Base-by-base conservation (phyloP, 768 basidiomycete genomes). In the Kwoniella pini region DNA sequence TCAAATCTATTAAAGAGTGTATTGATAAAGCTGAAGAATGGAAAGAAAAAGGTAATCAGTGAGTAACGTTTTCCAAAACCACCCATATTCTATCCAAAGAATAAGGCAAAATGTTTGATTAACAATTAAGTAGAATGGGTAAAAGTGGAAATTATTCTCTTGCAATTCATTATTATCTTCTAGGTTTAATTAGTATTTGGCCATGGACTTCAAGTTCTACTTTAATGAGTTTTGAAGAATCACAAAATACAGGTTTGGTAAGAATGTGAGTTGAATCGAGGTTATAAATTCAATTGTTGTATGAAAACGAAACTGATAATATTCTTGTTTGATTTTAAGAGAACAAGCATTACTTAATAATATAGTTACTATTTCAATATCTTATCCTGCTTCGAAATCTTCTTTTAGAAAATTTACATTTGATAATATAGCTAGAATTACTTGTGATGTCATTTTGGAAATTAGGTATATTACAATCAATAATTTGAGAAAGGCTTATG, bases 271-370 rank as follows among this genome's bases (percentile, higher is more conserved):
- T n/a, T n/a, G n/a, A n/a, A n/a, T n/a, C n/a, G n/a, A n/a, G n/a
- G n/a, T n/a, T n/a, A n/a, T n/a, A n/a, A n/a, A n/a, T n/a, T n/a
- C n/a, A n/a, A n/a, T n/a, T n/a, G n/a, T n/a, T n/a, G n/a, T n/a
- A n/a, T n/a, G n/a, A n/a, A n/a, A 45, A 45, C 24, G 19, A 26
- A 12, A 17, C 44, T 45, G 44, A 45, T 19, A 24, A 5, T 13
- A 49, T 26, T 24, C 28, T 7, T 22, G 10, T 26, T 19, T 13
- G 17, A 38, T 54, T n/a, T n/a, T n/a, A n/a, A 56, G 54, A 17
- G 54, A 56, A 56, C 54, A 56, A 56, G 54, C 54, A 1, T 21
- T 56, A 17, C 13, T 56, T 6, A 43, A 43, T 15, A 46, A 56
- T 36, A 46, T 56, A 17, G 39, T 43, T 19, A 44, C 54, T 30